phyloP scores from a whole-genome alignment of 352 stramenopile species.

The Phytophthora syringae region DNA sequence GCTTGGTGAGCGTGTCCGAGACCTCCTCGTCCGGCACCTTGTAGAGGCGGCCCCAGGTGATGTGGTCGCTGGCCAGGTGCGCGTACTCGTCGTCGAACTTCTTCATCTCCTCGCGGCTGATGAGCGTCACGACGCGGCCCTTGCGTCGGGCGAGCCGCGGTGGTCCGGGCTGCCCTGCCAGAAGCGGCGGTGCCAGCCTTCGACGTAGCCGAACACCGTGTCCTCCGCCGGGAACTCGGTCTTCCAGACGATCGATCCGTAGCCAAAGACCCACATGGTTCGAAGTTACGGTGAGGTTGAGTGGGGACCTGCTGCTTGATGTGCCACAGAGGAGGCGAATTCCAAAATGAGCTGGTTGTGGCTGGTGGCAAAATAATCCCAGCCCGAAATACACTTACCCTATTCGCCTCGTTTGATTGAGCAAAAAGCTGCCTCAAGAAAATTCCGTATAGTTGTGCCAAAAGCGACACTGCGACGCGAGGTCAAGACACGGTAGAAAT shows the following conservation, averaged over 20 bases:
- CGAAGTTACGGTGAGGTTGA: neutral
- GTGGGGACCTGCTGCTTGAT: conserved; percentile 14
- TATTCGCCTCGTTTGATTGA: conserved; percentile 26
- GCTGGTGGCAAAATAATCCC: neutral
- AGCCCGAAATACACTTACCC: conserved; percentile 8
- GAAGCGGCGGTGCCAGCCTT: conserved; percentile 89
- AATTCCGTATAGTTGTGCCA: conserved; percentile 15
- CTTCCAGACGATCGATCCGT: conserved; percentile 86
- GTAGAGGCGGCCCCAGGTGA: conserved; percentile 89
- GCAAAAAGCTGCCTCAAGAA: conserved; percentile 29
- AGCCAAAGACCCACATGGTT: conserved; percentile 88
- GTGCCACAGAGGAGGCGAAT: conserved; percentile 31
- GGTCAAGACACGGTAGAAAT: conserved; percentile 13
- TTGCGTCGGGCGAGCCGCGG: conserved; percentile 76
- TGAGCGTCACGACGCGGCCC: conserved; percentile 88
- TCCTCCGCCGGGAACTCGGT: conserved; percentile 72
- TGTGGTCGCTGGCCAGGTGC: conserved; percentile 63
- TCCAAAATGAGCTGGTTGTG: conserved; percentile 43
- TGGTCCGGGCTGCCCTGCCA: conserved; percentile 91
- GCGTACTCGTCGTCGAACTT: conserved; percentile 76
- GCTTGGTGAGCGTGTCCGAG: conserved; percentile 72
- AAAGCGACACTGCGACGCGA: neutral
- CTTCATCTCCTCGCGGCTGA: conserved; percentile 79
- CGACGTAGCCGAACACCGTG: conserved; percentile 77
- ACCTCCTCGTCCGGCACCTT: conserved; percentile 84